Evolutionary conservation across 805 yeast genomes (phyloP).

Genomic region (Kodamaea neixiangensis): DNA sequence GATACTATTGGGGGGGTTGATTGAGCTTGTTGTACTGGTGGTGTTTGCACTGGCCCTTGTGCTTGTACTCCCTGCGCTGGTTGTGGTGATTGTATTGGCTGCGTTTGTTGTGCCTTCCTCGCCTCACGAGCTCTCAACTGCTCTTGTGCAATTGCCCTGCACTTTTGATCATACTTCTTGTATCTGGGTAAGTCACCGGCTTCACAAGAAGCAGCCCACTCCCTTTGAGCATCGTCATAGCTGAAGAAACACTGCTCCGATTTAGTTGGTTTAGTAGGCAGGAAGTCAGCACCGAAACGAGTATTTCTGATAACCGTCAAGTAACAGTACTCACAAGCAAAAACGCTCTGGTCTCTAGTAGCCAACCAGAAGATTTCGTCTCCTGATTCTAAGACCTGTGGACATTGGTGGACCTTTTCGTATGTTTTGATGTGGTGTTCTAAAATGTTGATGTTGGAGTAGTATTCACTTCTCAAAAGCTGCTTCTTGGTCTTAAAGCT

Average conservation of each 20-base stretch:
- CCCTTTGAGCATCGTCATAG: not conserved
- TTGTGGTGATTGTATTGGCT: not conserved
- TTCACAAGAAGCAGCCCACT: not conserved
- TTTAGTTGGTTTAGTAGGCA: not conserved
- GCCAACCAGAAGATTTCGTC: not conserved
- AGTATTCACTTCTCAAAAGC: not conserved
- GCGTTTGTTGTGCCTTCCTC: not conserved
- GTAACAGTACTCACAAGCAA: constrained; percentile 1
- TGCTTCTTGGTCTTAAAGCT: not conserved
- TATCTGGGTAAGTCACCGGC: not conserved
- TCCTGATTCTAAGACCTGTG: not conserved
- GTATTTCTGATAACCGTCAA: not conserved
- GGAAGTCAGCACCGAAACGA: not conserved
- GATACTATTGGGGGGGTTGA: not conserved
- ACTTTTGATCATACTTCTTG: not conserved
- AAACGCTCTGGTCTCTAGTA: not conserved
- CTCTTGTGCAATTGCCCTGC: not conserved
- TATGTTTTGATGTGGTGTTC: not conserved
- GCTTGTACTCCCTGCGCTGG: not conserved
- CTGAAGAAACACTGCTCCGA: not conserved
- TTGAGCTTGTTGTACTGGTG: not conserved
- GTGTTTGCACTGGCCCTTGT: not conserved
- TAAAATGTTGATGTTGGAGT: not conserved
- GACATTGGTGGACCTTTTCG: not conserved
- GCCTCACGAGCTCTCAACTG: not conserved